Evolutionary conservation across 176 grass and related monocot species (phyloP), one percentile per base, ranked within the genome.

Genomic region (Oryza australiensis): DNA sequence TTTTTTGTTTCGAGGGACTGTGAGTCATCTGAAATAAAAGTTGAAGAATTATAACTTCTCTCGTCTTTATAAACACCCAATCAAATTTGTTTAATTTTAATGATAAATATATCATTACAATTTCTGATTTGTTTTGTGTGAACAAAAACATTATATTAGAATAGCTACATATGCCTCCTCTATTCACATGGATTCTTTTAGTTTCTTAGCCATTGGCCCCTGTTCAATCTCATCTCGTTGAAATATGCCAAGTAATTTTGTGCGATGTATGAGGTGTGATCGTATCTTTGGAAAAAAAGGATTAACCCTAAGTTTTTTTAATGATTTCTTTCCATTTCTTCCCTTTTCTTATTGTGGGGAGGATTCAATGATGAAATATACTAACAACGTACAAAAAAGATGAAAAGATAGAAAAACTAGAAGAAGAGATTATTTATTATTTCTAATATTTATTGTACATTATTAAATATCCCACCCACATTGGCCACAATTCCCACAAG

Each of bases 391-490:
- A 48, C 1, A 37, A 1, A 28, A 35, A 12, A 7, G 49, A 48
- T 32, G 24, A 15, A 72, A 48, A 72, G 11, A 45, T 45, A 45
- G 4, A 5, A 37, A 22, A 24, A 32, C 23, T 2, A 67, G 20
- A 45, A 66, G 42, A 86, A 41, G 9, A 8, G 0, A 37, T 37
- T 51, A 51, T 80, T 86, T 80, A 59, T 77, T 42, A 8, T 67
- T 49, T 24, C 4, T 6, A 62, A 30, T 72, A 42, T 62, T 63
- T 42, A 7, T 3, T 9, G 27, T 75, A 68, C 32, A 68, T 30
- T 18, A 28, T 1, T 68, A 1, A 69, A 76, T 55, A 32, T 57
- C 63, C 26, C 46, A 16, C 26, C 10, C 2, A 59, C 20, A 16
- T 16, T 37, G 3, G 29, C 64, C 20, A 80, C 12, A 18, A 26